These are phyloP conservation scores for Penicillium canescens DNA, from an alignment of 495 filamentous ascomycete genomes.

Conservation along the genomic window DNA sequence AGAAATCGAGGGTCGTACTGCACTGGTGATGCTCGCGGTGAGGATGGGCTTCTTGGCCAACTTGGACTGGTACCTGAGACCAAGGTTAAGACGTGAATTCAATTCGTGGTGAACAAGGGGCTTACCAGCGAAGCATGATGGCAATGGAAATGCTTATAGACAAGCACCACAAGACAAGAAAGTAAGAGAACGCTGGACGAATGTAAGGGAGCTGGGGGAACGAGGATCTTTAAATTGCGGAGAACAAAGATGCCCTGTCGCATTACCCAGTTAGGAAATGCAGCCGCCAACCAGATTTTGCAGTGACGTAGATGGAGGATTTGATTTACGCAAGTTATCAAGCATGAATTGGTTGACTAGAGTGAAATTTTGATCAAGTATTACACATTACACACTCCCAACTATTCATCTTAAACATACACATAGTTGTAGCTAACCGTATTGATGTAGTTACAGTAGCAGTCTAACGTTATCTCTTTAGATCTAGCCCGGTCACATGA, in stretches of 20 bases:
- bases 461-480: not conserved
- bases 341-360: no score
- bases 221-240: conserved; percentile 31
- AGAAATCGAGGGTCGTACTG: conserved; percentile 43
- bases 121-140: conserved; percentile 49
- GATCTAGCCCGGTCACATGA: conserved; percentile 17
- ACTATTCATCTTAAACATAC: no score
- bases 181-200: conserved; percentile 1
- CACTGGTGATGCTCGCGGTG: conserved; percentile 85
- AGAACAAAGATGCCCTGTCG: conserved; percentile 14
- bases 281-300: conserved; percentile 16
- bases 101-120: conserved; percentile 2
- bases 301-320: conserved; percentile 4
- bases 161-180: conserved; percentile 4
- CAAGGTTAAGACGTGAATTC: conserved; percentile 7
- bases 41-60: conserved; percentile 80
- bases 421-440: no score
- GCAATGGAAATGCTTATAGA: conserved; percentile 2
- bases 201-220: conserved; percentile 3
- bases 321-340: not conserved
- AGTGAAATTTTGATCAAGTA: no score
- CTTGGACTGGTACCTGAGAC: conserved; percentile 82
- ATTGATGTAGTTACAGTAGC: no score
- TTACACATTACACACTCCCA: no score
- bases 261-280: conserved; percentile 17